Evolutionary conservation across 345 rosid genomes (phyloP), one percentile per base, ranked within the genome.

Genomic region (Barbarea vulgaris): DNA sequence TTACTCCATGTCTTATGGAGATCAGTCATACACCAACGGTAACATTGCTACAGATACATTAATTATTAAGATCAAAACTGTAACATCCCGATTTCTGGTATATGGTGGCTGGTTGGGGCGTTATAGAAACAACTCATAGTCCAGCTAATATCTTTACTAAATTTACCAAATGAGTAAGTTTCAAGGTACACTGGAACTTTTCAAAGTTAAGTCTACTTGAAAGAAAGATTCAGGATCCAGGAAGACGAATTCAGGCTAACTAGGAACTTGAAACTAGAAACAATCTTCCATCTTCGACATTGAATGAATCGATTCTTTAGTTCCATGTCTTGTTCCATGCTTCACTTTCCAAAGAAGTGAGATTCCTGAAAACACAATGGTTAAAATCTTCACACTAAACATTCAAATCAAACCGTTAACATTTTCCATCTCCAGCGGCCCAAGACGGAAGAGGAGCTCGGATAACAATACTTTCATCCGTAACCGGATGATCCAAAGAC

Each of bases 401-500:
- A 59, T 13, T 13, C 14, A 19, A 19, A 1, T 1, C n/a, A 33
- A 34, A 2, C 25, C n/a, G 0, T 56, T 14, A 19, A 50, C 47
- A 64, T 36, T 7, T 42, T 3, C 22, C 31, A 36, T 53, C 61
- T 19, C 34, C 61, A 3, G 60, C 3, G 48, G 67, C 94, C 97
- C 97, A 95, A 0, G 11, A 57, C 48, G 98, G 97, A 63, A 88
- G 70, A 48, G 97, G 90, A 36, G 97, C 92, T 50, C 14, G 74
- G 18, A 92, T 57, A 62, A 66, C 52, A 18, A 86, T 37, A 34
- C 81, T 82, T 10, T 68, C 64, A 52, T 86, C 84, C 1, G 91
- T 88, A 54, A 89, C 54, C 0, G 92, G 97, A 77, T 90, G 99
- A 71, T 89, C 86, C 18, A 95, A 80, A 17, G 89, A 83, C 79